Evolutionary conservation across 352 stramenopile genomes (phyloP).

Genomic region (Globisporangium apiculatum): DNA sequence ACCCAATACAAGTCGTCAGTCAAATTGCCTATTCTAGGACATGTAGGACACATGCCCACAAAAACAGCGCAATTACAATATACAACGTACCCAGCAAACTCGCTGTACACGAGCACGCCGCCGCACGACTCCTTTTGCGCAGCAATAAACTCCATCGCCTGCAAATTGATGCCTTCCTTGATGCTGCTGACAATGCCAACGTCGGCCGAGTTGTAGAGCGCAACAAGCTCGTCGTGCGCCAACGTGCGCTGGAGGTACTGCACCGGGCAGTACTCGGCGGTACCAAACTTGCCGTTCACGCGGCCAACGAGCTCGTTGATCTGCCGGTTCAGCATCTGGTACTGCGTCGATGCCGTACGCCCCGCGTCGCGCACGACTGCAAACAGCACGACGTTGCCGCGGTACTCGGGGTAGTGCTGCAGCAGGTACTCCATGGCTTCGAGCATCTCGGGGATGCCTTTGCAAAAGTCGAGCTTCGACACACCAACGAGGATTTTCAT

Average conservation of each 20-base stretch:
- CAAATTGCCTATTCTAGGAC: neutral
- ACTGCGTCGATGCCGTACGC: constrained; percentile 57
- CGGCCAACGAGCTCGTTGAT: constrained; percentile 87
- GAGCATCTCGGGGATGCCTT: constrained; percentile 87
- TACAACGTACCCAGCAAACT: constrained; percentile 71
- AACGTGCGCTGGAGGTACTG: constrained; percentile 86
- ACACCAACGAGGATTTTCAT: constrained; percentile 78
- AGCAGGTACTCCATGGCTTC: constrained; percentile 87
- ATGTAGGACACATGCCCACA: neutral
- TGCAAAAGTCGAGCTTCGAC: constrained; percentile 76
- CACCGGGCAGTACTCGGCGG: constrained; percentile 83
- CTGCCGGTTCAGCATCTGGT: constrained; percentile 80
- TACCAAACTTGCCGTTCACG: constrained; percentile 85
- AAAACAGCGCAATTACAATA: neutral
- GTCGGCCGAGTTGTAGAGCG: constrained; percentile 85
- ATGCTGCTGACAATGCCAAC: constrained; percentile 87
- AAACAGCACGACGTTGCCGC: constrained; percentile 91
- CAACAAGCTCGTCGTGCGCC: constrained; percentile 83
- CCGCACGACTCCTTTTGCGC: constrained; percentile 75
- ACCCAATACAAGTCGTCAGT: constrained; percentile 14
- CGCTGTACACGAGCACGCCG: constrained; percentile 86
- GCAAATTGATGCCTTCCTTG: constrained; percentile 88
- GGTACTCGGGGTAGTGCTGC: constrained; percentile 87
- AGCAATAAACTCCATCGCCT: constrained; percentile 90
- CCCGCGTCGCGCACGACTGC: constrained; percentile 85